Base-by-base conservation (phyloP, 2,329 filamentous ascomycete species). In the Xylaria sp. region DNA sequence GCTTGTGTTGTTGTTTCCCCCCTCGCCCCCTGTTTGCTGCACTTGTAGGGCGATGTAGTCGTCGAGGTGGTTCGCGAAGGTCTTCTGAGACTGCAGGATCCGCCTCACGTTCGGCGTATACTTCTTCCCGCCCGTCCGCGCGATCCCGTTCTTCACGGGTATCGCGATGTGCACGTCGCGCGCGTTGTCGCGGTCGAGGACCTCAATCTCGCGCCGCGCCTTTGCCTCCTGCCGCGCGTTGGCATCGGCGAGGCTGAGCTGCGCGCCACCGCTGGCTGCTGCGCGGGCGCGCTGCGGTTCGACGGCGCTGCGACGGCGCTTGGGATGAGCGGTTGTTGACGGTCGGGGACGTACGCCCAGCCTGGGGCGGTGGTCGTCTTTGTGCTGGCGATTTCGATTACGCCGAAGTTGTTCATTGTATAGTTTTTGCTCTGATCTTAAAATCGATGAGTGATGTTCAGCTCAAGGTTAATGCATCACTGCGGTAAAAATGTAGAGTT, bases 311-410 rank as follows among this genome's bases (percentile, higher is more conserved):
- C 0, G 45, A 64, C 19, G n/a, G 59, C 28, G 52, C 17, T 17
- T 61, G 82, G 82, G 81, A 75, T 53, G 80, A 75, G 68, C 84
- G 83, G 9, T 42, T 54, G 83, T 58, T 76, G 84, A 74, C 85
- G 88, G 73, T 97, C 92, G 31, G 93, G 89, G 1, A 97, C 92
- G 75, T 97, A 97, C 12, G 92, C 92, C 90, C 93, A 98, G 72
- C 94, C 94, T 0, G 94, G 93, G 1, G 92, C 91, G 46, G 85
- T 82, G 46, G 87, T 86, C 15, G 87, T 88, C 64, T 87, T 87
- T 28, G 87, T 81, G 72, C 87, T 88, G 37, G 92, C 91, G 60
- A 97, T 82, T 70, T 96, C 90, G 77, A 96, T 89, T 71, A 98
- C 92, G 71, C 91, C 90, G 69, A 90, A 89, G 71, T 88, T 87